A percentile compares a stretch with the other conserved stretches of the same genome.
These are phyloP conservation scores for Hymenoscyphus scutula DNA, from an alignment of 2,329 filamentous ascomycete genomes.

Conservation along the genomic window DNA sequence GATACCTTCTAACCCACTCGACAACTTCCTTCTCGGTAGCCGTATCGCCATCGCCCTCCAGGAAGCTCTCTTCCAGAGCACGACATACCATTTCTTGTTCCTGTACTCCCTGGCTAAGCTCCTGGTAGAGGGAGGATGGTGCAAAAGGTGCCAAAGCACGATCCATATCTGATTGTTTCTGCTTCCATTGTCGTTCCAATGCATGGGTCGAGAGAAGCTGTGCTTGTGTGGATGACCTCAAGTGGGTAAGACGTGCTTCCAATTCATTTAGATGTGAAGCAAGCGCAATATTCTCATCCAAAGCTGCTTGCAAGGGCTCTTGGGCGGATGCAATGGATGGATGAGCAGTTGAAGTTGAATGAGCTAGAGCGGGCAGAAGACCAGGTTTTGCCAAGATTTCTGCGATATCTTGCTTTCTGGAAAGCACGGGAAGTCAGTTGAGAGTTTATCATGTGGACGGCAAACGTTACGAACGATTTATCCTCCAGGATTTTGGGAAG, in stretches of 20 bases:
- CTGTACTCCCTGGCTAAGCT: conserved; percentile 69
- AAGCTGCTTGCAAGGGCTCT: conserved; percentile 59
- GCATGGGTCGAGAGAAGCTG: conserved; percentile 80
- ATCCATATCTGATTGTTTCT: conserved; percentile 88
- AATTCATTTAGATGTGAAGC: conserved; percentile 61
- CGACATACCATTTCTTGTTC: conserved; percentile 81
- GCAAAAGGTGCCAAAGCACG: conserved; percentile 79
- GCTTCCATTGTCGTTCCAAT: conserved; percentile 87
- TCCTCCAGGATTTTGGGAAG: conserved; percentile 73
- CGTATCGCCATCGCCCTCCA: conserved; percentile 50
- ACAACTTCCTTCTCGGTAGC: conserved; percentile 77
- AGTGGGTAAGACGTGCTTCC: conserved; percentile 55
- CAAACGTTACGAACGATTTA: conserved; percentile 64
- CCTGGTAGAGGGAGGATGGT: conserved; percentile 81
- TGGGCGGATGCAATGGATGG: conserved; percentile 67
- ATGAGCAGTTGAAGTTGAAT: conserved; percentile 65
- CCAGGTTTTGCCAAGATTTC: conserved; percentile 61
- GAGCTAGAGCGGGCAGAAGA: conserved; percentile 72
- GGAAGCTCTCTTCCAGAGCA: conserved; percentile 88
- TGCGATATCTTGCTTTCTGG: conserved; percentile 75
- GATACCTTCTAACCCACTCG: conserved; percentile 80
- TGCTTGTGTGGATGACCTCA: conserved; percentile 72
- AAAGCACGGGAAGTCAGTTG: conserved; percentile 21
- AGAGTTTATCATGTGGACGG: conserved; percentile 20
- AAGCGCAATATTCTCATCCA: conserved; percentile 70